Evolutionary conservation across 768 basidiomycete species (phyloP), one percentile per base, ranked within the genome.

Genomic region (Basidioascus undulatus): DNA sequence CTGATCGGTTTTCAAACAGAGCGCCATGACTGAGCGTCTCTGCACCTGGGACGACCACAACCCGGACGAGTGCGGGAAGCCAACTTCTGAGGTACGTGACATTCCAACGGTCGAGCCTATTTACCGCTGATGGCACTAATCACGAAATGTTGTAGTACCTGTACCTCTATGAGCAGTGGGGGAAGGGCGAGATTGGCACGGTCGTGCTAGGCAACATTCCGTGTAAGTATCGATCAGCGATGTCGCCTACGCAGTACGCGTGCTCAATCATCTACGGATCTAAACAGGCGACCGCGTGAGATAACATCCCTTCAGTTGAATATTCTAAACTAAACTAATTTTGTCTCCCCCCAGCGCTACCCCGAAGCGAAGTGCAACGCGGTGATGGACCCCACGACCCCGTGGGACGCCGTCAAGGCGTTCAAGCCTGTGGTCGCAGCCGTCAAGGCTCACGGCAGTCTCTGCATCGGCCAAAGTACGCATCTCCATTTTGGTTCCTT

Each of bases 131-230:
- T n/a, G n/a, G n/a, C n/a, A n/a, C n/a, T n/a, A n/a, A n/a, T n/a
- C n/a, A n/a, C n/a, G n/a, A n/a, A n/a, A n/a, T n/a, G n/a, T n/a
- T n/a, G n/a, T n/a, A n/a, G 34, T 58, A 58, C 45, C 12, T 47
- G n/a, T 37, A 48, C 35, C 45, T 52, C 1, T 56, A 58, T 45
- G 40, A 54, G 44, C 46, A 49, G 23, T 58, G 57, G 57, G 57
- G 54, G 1, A 39, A 53, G 31, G 57, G 55, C 9, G 36, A 43
- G 15, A 55, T 54, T 26, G 55, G 55, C 4, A 47, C 49, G 26
- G 50, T 55, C 33, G 55, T 55, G 13, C 43, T 56, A 13, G 54
- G 56, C 15, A 57, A 57, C 50, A 39, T 56, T n/a, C 51, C 53
- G n/a, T 43, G 52, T 32, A 38, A 51, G 25, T 35, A n/a, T n/a